These are phyloP conservation scores for Nephromyces sp. DNA, from an alignment of 169 alveolate species.

Conservation along the genomic window DNA sequence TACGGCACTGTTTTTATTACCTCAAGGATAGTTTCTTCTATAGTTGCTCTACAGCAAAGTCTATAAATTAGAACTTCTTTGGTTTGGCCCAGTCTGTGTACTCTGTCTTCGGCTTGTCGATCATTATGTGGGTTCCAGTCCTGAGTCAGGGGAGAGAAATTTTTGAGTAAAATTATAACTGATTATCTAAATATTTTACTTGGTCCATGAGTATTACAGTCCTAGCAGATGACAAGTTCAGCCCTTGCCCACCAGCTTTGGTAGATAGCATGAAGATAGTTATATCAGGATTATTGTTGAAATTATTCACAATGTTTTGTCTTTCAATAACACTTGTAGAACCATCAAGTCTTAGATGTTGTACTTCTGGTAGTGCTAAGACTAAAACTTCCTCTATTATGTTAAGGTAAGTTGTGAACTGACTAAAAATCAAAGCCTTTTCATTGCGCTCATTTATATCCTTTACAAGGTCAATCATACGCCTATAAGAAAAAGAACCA, in stretches of 20 bases:
- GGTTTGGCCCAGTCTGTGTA: conserved; percentile 84
- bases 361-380: conserved; percentile 9
- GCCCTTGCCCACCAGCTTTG: conserved; percentile 98
- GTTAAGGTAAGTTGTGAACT: conserved; percentile 78
- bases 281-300: conserved; percentile 66
- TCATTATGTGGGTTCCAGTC: conserved; percentile 88
- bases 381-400: conserved; percentile 69
- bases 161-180: not conserved
- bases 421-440: conserved; percentile 82
- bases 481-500: conserved; percentile 12
- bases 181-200: conserved; percentile 11
- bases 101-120: conserved; percentile 87
- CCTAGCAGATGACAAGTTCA: conserved; percentile 92
- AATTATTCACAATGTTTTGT: conserved; percentile 57
- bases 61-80: conserved; percentile 78
- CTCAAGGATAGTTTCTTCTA: conserved; percentile 75
- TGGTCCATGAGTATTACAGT: conserved; percentile 90
- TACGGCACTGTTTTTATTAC: conserved; percentile 26
- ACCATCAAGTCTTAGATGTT: conserved; percentile 83
- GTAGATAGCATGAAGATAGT: conserved; percentile 88
- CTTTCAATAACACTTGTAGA: conserved; percentile 86
- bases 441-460: conserved; percentile 45
- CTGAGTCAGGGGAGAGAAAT: conserved; percentile 27
- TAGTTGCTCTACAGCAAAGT: conserved; percentile 71
- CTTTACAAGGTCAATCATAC: conserved; percentile 37